Percentiles rank a stretch among this genome's conserved stretches.
phyloP scores from a whole-genome alignment of 179 eudicot species.

The Pouteria campechiana region DNA sequence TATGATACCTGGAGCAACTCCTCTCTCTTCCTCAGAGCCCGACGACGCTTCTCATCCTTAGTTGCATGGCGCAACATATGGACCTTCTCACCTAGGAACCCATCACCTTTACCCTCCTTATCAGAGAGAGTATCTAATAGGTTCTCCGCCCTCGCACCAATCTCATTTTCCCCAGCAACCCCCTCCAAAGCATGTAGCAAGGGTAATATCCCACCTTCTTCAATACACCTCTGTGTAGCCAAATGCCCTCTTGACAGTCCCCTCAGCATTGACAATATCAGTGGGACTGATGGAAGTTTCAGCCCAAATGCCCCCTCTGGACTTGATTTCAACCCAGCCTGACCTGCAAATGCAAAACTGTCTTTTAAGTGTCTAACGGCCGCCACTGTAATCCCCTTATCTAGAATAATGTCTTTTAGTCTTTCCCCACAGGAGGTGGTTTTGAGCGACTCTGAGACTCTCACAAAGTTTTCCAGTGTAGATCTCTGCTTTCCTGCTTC shows the following conservation, averaged over 20 bases:
- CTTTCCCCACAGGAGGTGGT: constrained; percentile 97
- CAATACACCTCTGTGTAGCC: constrained; percentile 76
- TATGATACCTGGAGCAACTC: constrained; percentile 67
- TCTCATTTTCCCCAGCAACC: constrained; percentile 88
- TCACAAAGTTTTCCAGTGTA: constrained; percentile 90
- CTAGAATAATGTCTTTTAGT: constrained; percentile 88
- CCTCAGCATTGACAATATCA: constrained; percentile 88
- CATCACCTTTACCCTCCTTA: constrained; percentile 84
- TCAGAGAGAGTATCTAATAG: constrained; percentile 86
- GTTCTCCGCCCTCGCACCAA: constrained; percentile 98
- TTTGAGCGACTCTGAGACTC: constrained; percentile 94
- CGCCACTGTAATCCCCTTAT: constrained; percentile 66
- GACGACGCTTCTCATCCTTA: constrained; percentile 92
- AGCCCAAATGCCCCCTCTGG: constrained; percentile 62
- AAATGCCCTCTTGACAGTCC: constrained; percentile 94
- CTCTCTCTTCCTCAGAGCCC: constrained; percentile 75
- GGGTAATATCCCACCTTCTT: constrained; percentile 74
- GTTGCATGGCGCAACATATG: constrained; percentile 76
- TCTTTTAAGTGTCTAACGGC: constrained; percentile 60
- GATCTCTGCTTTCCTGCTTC: constrained; percentile 69
- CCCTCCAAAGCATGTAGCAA: constrained; percentile 97
- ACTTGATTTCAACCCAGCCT: constrained; percentile 57
- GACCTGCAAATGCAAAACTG: constrained; percentile 63
- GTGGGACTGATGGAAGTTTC: constrained; percentile 83
- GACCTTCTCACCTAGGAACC: constrained; percentile 71